Evolutionary conservation across 179 eudicot species (phyloP).

Genomic region (Nepenthes alata): DNA sequence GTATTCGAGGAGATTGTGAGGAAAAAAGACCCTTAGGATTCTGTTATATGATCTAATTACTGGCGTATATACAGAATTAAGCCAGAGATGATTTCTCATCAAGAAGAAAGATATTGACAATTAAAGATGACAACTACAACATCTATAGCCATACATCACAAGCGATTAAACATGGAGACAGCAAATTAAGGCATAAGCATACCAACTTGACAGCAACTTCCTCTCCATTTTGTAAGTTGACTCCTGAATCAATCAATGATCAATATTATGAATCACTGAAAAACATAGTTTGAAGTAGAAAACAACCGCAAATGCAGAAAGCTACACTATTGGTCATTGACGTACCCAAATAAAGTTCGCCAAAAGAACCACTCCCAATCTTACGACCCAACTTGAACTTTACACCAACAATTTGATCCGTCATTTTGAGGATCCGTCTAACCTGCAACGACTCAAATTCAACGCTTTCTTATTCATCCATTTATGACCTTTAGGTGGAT

Average conservation of each 20-base stretch:
- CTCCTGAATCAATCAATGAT: slow-evolving; percentile 16
- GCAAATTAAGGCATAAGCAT: background rate
- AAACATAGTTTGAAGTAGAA: too few relatives aligned
- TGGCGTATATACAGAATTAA: too few relatives aligned
- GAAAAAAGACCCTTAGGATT: too few relatives aligned
- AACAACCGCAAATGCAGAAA: background rate
- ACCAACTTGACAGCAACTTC: slow-evolving; percentile 39
- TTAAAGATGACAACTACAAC: too few relatives aligned
- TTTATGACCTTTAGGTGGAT: background rate
- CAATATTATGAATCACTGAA: too few relatives aligned
- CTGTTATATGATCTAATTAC: too few relatives aligned
- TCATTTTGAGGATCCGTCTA: slow-evolving; percentile 9
- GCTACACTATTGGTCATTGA: background rate
- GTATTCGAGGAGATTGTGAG: too few relatives aligned
- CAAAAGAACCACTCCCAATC: slow-evolving; percentile 89
- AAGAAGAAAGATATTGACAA: too few relatives aligned
- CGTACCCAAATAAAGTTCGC: slow-evolving; percentile 79
- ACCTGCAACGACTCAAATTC: background rate
- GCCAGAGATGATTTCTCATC: too few relatives aligned
- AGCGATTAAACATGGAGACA: too few relatives aligned
- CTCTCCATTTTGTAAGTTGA: slow-evolving; percentile 26
- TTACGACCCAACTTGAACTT: slow-evolving; percentile 72
- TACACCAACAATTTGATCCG: slow-evolving; percentile 76
- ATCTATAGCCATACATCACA: too few relatives aligned
- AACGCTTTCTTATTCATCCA: background rate